Evolutionary conservation across 345 rosid species (phyloP).

Genomic region (Cochlearia excelsa): DNA sequence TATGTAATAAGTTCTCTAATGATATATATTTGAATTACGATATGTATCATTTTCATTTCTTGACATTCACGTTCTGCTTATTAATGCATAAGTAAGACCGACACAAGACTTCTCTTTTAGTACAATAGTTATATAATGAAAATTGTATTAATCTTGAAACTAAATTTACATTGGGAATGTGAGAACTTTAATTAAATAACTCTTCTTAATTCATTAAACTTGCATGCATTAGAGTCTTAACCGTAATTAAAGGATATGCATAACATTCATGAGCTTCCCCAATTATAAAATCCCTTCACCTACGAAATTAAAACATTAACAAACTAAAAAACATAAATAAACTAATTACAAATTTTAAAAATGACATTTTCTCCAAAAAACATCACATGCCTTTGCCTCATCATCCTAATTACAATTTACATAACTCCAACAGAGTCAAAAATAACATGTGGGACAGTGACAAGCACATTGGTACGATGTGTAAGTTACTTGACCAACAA

Average conservation of each 20-base stretch:
- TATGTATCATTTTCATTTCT: slow-evolving; percentile 13
- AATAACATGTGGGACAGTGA: slow-evolving; percentile 41
- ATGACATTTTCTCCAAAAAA: slow-evolving; percentile 31
- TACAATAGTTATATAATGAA: not conserved
- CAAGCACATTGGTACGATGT: slow-evolving; percentile 35
- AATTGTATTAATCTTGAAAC: too few relatives aligned
- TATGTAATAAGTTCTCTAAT: slow-evolving; percentile 11
- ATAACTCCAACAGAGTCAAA: slow-evolving; percentile 29
- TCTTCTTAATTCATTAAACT: slow-evolving; percentile 11
- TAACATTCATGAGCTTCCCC: slow-evolving; percentile 25
- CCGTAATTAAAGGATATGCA: slow-evolving; percentile 35
- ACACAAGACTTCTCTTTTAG: not conserved
- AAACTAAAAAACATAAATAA: not conserved
- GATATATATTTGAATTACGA: slow-evolving; percentile 17
- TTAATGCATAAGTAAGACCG: not conserved
- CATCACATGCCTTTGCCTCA: slow-evolving; percentile 29
- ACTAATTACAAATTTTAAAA: slow-evolving; percentile 7
- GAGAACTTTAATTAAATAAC: not conserved
- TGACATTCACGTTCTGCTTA: slow-evolving; percentile 3
- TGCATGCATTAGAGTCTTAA: slow-evolving; percentile 31
- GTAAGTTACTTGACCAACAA: slow-evolving; percentile 29
- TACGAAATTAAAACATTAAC: slow-evolving; percentile 4
- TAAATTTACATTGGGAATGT: not conserved
- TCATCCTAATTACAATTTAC: slow-evolving; percentile 1
- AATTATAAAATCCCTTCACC: slow-evolving; percentile 31